Base-by-base conservation (phyloP, 2,329 filamentous ascomycete species). In the Talaromyces sp. region DNA sequence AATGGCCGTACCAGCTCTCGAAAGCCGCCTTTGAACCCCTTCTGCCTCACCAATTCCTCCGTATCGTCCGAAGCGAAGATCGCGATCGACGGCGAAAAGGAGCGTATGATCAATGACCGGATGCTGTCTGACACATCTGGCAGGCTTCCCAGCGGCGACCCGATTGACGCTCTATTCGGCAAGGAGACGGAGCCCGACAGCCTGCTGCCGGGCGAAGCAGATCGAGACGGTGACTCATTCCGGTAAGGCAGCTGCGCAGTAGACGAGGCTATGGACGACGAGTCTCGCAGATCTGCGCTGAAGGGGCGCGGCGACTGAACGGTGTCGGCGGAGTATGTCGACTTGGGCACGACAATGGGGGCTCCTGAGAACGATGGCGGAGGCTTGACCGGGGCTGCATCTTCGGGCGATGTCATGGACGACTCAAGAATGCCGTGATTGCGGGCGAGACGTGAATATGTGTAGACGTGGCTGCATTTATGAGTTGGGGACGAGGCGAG, bases 1-100 rank as follows among this genome's bases (percentile, higher is more conserved):
- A 96, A 99, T 0, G 94, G 93, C 56, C 93, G 83, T 59, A 99
- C 77, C 26, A 99, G 79, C 73, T 96, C 90, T 80, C 92, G 88
- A 54, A 99, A 81, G 0, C 93, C 92, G 51, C 86, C 83, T 43
- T 85, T 80, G 65, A 97, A 90, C 0, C 95, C 95, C 76, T 99
- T 99, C 64, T 89, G 87, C 61, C 81, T 82, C 58, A 92, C 83
- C 61, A 99, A 77, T 60, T 88, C 83, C 70, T 97, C 89, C 0
- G 91, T 94, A 70, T 97, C 93, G 17, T 84, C 79, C 14, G 93
- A 96, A n/a, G 91, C 85, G 66, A 92, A 88, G 29, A 99, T 85
- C 7, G 90, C 90, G 52, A 99, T 86, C 64, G 94, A 90, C 0
- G 94, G 95, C 14, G 93, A 90, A 72, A 96, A 96, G 2, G 92